Evolutionary conservation across 495 filamentous ascomycete species (phyloP).

Genomic region (Neurospora cerealis): DNA sequence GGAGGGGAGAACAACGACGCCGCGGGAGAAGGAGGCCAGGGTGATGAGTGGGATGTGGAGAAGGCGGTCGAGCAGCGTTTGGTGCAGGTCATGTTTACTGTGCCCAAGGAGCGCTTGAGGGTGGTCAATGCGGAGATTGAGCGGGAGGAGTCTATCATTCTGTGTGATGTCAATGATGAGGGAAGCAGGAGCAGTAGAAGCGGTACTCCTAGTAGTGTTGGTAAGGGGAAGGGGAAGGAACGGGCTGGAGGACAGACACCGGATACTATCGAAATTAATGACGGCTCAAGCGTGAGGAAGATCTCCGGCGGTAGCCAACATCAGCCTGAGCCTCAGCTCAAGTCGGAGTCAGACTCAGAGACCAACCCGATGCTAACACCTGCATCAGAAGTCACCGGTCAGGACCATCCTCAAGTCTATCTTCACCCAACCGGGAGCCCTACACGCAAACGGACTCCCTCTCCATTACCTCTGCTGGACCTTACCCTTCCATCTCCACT

Average conservation of each 20-base stretch:
- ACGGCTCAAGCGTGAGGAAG: not conserved
- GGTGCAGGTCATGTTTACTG: slow-evolving; percentile 91
- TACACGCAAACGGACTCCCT: not conserved
- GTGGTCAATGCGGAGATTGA: slow-evolving; percentile 67
- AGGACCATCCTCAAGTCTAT: not conserved
- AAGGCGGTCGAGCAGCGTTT: slow-evolving; percentile 64
- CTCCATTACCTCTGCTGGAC: not conserved
- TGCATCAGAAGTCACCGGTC: not conserved
- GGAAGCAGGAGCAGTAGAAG: not conserved
- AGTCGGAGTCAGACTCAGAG: not conserved
- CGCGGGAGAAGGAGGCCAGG: slow-evolving; percentile 7
- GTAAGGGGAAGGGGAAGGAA: not conserved
- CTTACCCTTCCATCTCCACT: not conserved
- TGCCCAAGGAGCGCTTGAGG: slow-evolving; percentile 71
- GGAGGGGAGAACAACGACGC: not conserved
- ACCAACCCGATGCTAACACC: not conserved
- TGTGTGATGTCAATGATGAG: not conserved
- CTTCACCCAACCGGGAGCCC: not conserved
- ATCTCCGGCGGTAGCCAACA: not conserved
- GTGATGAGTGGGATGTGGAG: slow-evolving; percentile 82
- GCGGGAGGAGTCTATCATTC: slow-evolving; percentile 25
- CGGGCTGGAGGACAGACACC: not conserved
- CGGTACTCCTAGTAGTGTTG: not conserved
- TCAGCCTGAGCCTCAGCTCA: not conserved
- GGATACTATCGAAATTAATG: not conserved